phyloP scores from a whole-genome alignment of 2,329 filamentous ascomycete species.

The Curvularia verruculosa region DNA sequence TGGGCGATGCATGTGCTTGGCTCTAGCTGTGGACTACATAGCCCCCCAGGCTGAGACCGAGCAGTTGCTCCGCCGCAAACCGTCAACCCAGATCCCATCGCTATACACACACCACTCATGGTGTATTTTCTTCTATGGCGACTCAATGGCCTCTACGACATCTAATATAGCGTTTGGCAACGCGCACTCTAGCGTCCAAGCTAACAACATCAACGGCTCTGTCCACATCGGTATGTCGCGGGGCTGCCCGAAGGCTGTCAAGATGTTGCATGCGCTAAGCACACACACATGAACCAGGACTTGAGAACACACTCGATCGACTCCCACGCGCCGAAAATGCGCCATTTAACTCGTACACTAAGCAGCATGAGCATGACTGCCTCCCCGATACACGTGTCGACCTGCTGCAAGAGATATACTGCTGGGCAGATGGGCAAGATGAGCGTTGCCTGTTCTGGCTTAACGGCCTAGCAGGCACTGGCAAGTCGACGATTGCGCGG shows the following conservation, averaged over 20 bases:
- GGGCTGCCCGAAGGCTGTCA: background rate
- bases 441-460: slow-evolving; percentile 39
- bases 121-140: background rate
- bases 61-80: background rate
- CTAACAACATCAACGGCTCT: background rate
- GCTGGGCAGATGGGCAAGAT: slow-evolving; percentile 24
- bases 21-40: background rate
- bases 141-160: background rate
- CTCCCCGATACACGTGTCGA: slow-evolving; percentile 30
- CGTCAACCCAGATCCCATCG: background rate
- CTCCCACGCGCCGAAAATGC: slow-evolving; percentile 18
- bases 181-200: background rate
- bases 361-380: slow-evolving; percentile 30
- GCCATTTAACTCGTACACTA: slow-evolving; percentile 28
- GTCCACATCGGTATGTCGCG: slow-evolving; percentile 2
- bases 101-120: background rate
- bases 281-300: slow-evolving; percentile 1
- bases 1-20: background rate
- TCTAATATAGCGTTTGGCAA: slow-evolving; percentile 3
- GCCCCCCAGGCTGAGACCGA: background rate
- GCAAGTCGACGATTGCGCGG: slow-evolving; percentile 27
- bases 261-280: slow-evolving; percentile 4
- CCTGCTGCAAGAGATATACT: slow-evolving; percentile 30
- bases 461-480: slow-evolving; percentile 38
- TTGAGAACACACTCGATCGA: slow-evolving; percentile 3